These are phyloP conservation scores for Acanthamoeba culbertsoni DNA, from an alignment of 208 protist genomes.

Conservation along the genomic window DNA sequence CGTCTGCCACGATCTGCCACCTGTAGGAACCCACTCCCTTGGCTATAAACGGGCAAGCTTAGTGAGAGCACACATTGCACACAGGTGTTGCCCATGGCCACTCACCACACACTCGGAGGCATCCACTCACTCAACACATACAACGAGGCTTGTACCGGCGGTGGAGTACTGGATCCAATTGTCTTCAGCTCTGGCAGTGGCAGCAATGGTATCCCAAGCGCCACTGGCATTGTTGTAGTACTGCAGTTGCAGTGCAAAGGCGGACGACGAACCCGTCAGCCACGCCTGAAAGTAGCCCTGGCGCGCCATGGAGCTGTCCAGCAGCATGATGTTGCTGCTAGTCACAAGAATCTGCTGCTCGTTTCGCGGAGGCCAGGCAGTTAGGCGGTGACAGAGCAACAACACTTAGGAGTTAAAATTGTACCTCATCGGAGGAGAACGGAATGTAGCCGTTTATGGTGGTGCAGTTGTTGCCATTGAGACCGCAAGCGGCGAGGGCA, in stretches of 20 bases:
- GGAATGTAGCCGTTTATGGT: not conserved
- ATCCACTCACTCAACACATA: too few relatives aligned
- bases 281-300: not conserved
- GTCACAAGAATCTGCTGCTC: not conserved
- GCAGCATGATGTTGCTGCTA: not conserved
- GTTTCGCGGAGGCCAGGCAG: not conserved
- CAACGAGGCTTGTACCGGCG: not conserved
- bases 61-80: too few relatives aligned
- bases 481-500: not conserved
- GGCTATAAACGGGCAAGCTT: too few relatives aligned
- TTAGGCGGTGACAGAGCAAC: not conserved
- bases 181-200: not conserved
- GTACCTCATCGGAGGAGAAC: too few relatives aligned
- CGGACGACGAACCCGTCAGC: not conserved
- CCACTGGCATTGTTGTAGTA: not conserved
- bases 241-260: not conserved
- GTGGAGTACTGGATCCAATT: conserved; percentile 14
- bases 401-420: too few relatives aligned
- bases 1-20: too few relatives aligned
- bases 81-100: too few relatives aligned
- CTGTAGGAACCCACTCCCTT: too few relatives aligned
- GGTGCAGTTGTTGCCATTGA: not conserved
- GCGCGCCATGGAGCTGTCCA: not conserved
- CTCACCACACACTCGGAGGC: too few relatives aligned
- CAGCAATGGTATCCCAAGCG: not conserved